A percentile compares a stretch with the other conserved stretches of the same genome.
phyloP scores from a whole-genome alignment of 1,284 basidiomycete genomes.

The Paramarasmius palmivorus region DNA sequence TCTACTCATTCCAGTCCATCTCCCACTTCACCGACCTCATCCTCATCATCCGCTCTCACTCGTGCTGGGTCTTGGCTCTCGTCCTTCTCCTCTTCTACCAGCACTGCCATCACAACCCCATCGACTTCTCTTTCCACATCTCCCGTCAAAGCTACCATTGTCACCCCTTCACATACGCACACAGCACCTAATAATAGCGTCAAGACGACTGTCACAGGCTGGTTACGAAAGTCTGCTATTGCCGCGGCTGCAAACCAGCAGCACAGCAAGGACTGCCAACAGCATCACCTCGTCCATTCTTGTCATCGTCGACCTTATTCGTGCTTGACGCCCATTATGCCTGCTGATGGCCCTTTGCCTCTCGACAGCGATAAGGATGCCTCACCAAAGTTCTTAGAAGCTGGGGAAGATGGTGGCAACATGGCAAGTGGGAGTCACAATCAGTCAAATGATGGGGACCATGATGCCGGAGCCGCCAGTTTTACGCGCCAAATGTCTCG shows the following conservation, averaged over 20 bases:
- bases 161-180: slow-evolving; percentile 20
- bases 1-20: slow-evolving; percentile 21
- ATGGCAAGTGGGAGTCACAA: not conserved
- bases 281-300: slow-evolving; percentile 5
- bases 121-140: slow-evolving; percentile 27
- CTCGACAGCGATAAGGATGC: slow-evolving; percentile 2
- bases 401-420: not conserved
- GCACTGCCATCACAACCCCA: slow-evolving; percentile 38
- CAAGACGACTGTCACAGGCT: slow-evolving; percentile 4
- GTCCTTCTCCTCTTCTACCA: slow-evolving; percentile 46
- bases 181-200: slow-evolving; percentile 17
- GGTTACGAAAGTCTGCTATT: slow-evolving; percentile 1
- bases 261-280: not conserved
- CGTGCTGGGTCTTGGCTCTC: slow-evolving; percentile 59
- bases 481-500: slow-evolving; percentile 29
- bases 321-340: slow-evolving; percentile 14
- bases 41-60: slow-evolving; percentile 34
- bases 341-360: slow-evolving; percentile 20
- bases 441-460: not conserved
- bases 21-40: slow-evolving; percentile 26
- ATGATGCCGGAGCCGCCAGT: not conserved
- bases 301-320: slow-evolving; percentile 8
- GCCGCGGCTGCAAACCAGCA: not conserved
- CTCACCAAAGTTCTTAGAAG: not conserved
- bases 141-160: slow-evolving; percentile 10